Percentiles rank a stretch among this genome's conserved stretches.
phyloP scores from a whole-genome alignment of 345 rosid genomes.

The Boechera stricta region DNA sequence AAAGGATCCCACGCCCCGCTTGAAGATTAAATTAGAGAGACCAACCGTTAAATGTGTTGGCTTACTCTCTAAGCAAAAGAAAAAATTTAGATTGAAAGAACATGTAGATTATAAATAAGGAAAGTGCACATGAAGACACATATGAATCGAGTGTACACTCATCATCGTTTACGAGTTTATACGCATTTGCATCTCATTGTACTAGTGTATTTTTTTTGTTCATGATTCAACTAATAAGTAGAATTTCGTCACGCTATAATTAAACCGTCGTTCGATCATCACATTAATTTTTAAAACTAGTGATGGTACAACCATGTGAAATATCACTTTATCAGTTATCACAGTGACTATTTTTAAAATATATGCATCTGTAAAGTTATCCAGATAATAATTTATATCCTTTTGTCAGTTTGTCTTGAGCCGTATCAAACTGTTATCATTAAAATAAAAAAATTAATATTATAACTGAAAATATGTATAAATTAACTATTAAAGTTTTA shows the following conservation, averaged over 20 bases:
- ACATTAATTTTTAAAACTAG: neutral
- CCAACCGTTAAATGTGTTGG: constrained; percentile 21
- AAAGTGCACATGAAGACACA: constrained; percentile 26
- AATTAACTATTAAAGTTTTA: too few relatives aligned
- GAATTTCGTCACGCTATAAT: constrained; percentile 2
- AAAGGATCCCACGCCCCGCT: constrained; percentile 35
- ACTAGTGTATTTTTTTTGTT: neutral
- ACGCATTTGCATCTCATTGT: constrained; percentile 35
- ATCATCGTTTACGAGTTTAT: constrained; percentile 35
- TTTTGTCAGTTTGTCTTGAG: too few relatives aligned
- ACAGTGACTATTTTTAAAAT: too few relatives aligned
- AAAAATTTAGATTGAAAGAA: neutral
- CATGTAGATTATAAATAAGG: neutral
- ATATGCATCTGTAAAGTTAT: too few relatives aligned
- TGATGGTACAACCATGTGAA: neutral
- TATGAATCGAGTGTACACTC: constrained; percentile 37
- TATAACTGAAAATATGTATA: too few relatives aligned
- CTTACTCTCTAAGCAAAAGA: constrained; percentile 33
- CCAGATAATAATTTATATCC: too few relatives aligned
- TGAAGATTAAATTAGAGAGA: constrained; percentile 19
- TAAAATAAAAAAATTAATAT: too few relatives aligned
- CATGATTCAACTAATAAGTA: neutral
- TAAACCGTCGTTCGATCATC: neutral
- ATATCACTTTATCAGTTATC: neutral
- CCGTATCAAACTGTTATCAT: too few relatives aligned